Conservation (phyloP, 495 filamentous ascomycete genomes). For the Aspergillus bridgeri region DNA sequence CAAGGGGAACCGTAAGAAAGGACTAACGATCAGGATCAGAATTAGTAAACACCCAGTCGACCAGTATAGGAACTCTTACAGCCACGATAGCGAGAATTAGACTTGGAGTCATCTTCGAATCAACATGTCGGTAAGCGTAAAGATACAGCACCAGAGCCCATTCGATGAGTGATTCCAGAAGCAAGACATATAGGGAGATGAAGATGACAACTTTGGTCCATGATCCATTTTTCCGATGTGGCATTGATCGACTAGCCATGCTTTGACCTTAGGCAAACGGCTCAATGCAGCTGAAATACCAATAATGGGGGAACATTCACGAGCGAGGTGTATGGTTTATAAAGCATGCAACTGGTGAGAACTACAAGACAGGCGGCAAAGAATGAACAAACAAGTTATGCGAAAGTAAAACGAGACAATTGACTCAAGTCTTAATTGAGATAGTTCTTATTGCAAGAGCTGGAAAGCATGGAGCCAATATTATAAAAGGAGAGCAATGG, state of each 20-base stretch:
- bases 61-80: conserved; percentile 21
- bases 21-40: conserved; percentile 26
- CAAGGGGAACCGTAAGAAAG: conserved; percentile 37
- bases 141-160: conserved; percentile 39
- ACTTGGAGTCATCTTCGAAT: conserved; percentile 43
- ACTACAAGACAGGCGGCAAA: background rate
- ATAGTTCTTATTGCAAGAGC: background rate
- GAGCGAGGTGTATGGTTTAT: no score
- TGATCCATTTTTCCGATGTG: conserved; percentile 30
- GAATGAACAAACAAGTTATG: background rate
- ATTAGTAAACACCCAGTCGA: background rate
- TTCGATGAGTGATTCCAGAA: conserved; percentile 38
- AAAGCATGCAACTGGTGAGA: background rate
- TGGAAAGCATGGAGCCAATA: background rate
- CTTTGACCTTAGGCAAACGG: background rate
- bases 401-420: background rate
- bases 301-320: conserved; percentile 3
- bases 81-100: conserved; percentile 36
- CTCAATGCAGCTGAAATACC: conserved; percentile 12
- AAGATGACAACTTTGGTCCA: conserved; percentile 46
- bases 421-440: background rate
- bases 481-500: conserved; percentile 3
- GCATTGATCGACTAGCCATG: conserved; percentile 26
- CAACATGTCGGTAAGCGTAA: conserved; percentile 35
- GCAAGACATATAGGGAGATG: conserved; percentile 36